These are phyloP conservation scores for Trichoderma asperellum DNA, from an alignment of 2,329 filamentous ascomycete genomes.

Conservation along the genomic window DNA sequence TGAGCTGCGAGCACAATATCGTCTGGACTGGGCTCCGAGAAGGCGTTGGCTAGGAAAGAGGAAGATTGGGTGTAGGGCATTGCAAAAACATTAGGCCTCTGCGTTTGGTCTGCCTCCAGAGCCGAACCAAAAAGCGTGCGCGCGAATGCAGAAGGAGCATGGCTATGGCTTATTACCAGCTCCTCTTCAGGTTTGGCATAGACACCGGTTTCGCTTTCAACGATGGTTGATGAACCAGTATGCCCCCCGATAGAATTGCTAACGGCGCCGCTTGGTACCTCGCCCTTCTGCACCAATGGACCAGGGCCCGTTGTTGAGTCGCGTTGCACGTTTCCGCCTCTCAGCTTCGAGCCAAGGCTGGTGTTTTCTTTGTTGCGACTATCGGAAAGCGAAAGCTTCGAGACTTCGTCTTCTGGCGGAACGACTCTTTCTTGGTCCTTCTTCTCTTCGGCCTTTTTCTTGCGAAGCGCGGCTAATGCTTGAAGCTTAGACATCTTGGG, in stretches of 20 bases:
- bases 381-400: slow-evolving; percentile 41
- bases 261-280: background rate
- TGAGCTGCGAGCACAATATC: slow-evolving; percentile 87
- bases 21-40: slow-evolving; percentile 87
- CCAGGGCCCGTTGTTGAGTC: background rate
- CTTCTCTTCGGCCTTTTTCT: slow-evolving; percentile 76
- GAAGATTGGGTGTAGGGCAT: slow-evolving; percentile 57
- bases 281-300: background rate
- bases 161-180: slow-evolving; percentile 32
- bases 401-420: slow-evolving; percentile 38
- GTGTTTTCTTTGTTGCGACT: slow-evolving; percentile 38
- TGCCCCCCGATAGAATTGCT: background rate
- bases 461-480: slow-evolving; percentile 81
- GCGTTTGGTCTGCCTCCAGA: slow-evolving; percentile 37
- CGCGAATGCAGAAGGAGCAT: slow-evolving; percentile 60
- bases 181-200: slow-evolving; percentile 21
- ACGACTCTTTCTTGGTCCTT: slow-evolving; percentile 39
- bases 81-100: slow-evolving; percentile 42
- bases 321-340: background rate
- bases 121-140: slow-evolving; percentile 54
- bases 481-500: slow-evolving; percentile 88
- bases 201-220: background rate
- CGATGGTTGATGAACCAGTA: background rate
- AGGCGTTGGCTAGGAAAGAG: slow-evolving; percentile 62
- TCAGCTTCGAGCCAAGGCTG: background rate